These are phyloP conservation scores for Hygrocybe punicea DNA, from an alignment of 768 basidiomycete species.

Conservation along the genomic window DNA sequence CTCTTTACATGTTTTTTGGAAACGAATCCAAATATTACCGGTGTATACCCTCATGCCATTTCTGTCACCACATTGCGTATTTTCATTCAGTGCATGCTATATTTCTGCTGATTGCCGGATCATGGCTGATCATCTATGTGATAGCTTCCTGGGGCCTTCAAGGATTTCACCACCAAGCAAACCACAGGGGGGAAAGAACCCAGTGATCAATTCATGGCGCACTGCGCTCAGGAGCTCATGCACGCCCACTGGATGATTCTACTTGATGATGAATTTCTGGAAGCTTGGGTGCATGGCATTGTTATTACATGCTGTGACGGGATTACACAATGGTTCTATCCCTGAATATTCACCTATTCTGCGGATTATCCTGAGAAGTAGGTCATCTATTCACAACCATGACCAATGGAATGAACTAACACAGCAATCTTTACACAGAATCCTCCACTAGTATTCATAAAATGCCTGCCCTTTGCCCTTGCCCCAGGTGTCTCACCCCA, in stretches of 20 bases:
- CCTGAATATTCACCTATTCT: conserved; percentile 31
- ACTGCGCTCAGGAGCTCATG: conserved; percentile 31
- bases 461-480: conserved; percentile 20
- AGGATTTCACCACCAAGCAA: conserved; percentile 18
- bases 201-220: conserved; percentile 18
- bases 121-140: neutral
- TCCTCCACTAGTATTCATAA: conserved; percentile 17
- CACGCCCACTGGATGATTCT: conserved; percentile 25
- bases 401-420: neutral
- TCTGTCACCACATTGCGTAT: conserved; percentile 41
- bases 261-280: conserved; percentile 17
- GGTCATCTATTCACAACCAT: neutral
- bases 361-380: conserved; percentile 41
- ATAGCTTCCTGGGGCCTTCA: conserved; percentile 30
- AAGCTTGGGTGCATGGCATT: conserved; percentile 29
- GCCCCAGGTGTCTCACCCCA: conserved; percentile 27
- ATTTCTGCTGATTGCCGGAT: neutral
- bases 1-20: conserved; percentile 38
- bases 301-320: conserved; percentile 29
- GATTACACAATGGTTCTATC: conserved; percentile 25
- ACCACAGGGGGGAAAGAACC: conserved; percentile 8
- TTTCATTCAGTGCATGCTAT: conserved; percentile 30
- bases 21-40: conserved; percentile 38
- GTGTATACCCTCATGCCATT: conserved; percentile 22
- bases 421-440: conserved; percentile 12